Evolutionary conservation across 768 basidiomycete genomes (phyloP).

Genomic region (Boletales sp.): DNA sequence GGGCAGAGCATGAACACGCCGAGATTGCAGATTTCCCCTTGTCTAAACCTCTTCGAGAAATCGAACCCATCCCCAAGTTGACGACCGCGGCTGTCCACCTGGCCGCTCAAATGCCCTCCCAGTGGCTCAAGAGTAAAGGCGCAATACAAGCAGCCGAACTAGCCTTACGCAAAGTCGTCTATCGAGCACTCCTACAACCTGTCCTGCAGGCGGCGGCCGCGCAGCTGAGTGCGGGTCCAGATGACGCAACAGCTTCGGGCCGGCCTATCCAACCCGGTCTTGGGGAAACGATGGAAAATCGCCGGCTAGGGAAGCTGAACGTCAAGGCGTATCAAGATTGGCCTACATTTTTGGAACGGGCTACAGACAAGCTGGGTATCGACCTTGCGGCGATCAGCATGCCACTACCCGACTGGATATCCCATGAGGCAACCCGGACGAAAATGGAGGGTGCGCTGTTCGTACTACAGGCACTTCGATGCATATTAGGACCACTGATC

Average conservation of each 20-base stretch:
- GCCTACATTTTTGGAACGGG: constrained; percentile 42
- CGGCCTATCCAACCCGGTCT: constrained; percentile 22
- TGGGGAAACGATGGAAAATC: constrained; percentile 40
- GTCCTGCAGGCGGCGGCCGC: constrained; percentile 13
- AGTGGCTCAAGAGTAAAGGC: constrained; percentile 48
- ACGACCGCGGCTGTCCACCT: constrained; percentile 53
- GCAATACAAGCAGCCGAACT: constrained; percentile 39
- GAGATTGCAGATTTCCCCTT: constrained; percentile 52
- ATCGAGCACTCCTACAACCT: constrained; percentile 59
- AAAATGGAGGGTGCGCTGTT: constrained; percentile 44
- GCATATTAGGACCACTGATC: constrained; percentile 63
- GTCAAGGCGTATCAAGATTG: constrained; percentile 49
- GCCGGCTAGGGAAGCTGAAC: constrained; percentile 50
- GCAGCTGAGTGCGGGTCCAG: neutral
- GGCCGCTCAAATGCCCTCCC: constrained; percentile 64
- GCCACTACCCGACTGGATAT: constrained; percentile 20
- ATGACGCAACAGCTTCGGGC: neutral
- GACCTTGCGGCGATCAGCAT: constrained; percentile 7
- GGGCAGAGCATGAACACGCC: constrained; percentile 2
- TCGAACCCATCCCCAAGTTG: constrained; percentile 19
- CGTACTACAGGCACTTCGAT: constrained; percentile 63
- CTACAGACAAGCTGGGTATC: constrained; percentile 27
- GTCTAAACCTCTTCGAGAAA: constrained; percentile 28
- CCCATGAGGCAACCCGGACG: constrained; percentile 18
- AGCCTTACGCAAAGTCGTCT: constrained; percentile 65